Evolutionary conservation across 2,329 filamentous ascomycete genomes (phyloP), one percentile per base, ranked within the genome.

Genomic region (Venturia nashicola): DNA sequence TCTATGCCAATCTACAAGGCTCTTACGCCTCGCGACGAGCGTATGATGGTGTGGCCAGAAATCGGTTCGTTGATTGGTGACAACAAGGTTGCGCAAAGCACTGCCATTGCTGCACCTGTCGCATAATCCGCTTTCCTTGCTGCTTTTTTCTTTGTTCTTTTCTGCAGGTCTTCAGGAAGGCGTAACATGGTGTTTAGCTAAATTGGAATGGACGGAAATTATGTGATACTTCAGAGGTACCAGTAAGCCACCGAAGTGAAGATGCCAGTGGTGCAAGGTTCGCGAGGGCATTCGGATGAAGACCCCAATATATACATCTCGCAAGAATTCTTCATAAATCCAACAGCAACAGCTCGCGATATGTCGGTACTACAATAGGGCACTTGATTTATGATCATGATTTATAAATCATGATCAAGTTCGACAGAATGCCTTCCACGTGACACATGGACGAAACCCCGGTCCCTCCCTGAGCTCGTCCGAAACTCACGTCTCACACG

Each of bases 41-140:
- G 82, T 75, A 82, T 83, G 75, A 82, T 86, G 68, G 72, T 85
- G 54, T 86, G 83, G 84, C 84, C 84, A 0, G 81, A 86, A 69
- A 76, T 78, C 9, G 85, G 84, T 68, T 67, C 68, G 2, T 59
- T 66, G 63, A 46, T 68, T 61, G 48, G 40, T 11, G 59, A 44
- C 20, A 44, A 42, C 42, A 60, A 60, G 39, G 67, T 64, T 39
- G 66, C 39, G 5, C 48, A 62, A 16, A 48, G 59, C 18, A 46
- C 67, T 51, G 61, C 66, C 1, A 36, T 66, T 46, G 66, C 67
- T 39, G 66, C 23, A 7, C 55, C 66, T 40, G 67, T 64, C 16
- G 67, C 68, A 51, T 67, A 55, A 65, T 3, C 32, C 2, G 5
- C 4, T 20, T 34, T 36, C 18, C 12, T 2, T 36, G 27, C 5